These are phyloP conservation scores for Laetiporus sulphureus DNA, from an alignment of 1,284 basidiomycete genomes.

Conservation along the genomic window DNA sequence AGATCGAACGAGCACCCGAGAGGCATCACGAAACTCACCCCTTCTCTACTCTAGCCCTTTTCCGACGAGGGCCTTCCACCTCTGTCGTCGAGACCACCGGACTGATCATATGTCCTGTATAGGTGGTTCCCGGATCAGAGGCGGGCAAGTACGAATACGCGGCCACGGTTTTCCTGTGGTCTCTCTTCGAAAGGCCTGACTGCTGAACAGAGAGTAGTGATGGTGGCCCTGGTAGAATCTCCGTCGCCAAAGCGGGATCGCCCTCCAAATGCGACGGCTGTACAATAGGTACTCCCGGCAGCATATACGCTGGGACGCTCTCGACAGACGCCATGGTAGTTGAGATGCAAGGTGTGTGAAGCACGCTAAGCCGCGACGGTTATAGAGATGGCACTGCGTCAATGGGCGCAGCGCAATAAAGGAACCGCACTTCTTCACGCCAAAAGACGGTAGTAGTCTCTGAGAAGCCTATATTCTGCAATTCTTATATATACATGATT, in stretches of 20 bases:
- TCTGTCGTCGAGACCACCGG: constrained; percentile 51
- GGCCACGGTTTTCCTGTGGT: constrained; percentile 63
- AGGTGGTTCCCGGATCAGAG: constrained; percentile 78
- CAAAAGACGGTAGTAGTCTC: no score
- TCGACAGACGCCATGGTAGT: constrained; percentile 47
- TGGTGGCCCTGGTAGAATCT: constrained; percentile 79
- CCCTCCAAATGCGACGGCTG: constrained; percentile 76
- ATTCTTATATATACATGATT: constrained; percentile 7
- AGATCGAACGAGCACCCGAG: no score
- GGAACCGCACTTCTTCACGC: no score
- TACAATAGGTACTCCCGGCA: constrained; percentile 58
- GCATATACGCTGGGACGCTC: constrained; percentile 58
- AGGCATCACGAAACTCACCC: constrained; percentile 49
- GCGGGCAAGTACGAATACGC: constrained; percentile 69
- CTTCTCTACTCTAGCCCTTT: constrained; percentile 66
- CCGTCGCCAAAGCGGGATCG: constrained; percentile 69
- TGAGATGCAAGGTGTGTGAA: constrained; percentile 3
- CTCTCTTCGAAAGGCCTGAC: constrained; percentile 51
- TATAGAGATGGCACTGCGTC: constrained; percentile 8
- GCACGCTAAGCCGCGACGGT: background rate
- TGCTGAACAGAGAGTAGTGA: constrained; percentile 62
- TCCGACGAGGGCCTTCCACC: constrained; percentile 57
- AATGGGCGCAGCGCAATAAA: no score
- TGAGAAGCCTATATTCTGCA: no score
- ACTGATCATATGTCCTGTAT: constrained; percentile 51